Conservation (phyloP, 2,329 filamentous ascomycete species). For the Rasamsonia emersonii region DNA sequence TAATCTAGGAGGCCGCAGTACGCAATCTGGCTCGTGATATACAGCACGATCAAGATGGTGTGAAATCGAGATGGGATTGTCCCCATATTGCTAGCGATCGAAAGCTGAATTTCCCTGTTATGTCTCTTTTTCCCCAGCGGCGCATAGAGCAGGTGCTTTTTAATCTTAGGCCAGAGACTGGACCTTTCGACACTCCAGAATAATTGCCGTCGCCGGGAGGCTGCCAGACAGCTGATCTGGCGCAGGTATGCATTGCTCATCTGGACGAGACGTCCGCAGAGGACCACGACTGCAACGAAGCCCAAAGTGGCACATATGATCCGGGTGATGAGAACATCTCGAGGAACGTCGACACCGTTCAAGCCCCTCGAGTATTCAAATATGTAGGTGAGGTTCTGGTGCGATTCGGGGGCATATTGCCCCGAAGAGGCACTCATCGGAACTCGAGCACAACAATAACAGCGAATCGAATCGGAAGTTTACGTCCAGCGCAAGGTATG, state of each 20-base stretch:
- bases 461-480: too few species aligned
- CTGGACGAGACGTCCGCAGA: constrained; percentile 34
- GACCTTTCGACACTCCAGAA: constrained; percentile 39
- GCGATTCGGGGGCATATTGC: constrained; percentile 15
- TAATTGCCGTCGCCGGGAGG: constrained; percentile 30
- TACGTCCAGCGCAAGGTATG: too few species aligned
- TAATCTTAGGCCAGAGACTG: constrained; percentile 33
- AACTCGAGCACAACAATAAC: constrained; percentile 6
- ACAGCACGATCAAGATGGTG: constrained; percentile 57
- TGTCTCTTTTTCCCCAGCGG: constrained; percentile 67
- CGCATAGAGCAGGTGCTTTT: constrained; percentile 46
- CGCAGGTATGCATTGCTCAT: constrained; percentile 38
- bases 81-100: constrained; percentile 59
- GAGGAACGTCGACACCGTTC: constrained; percentile 29
- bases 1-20: constrained; percentile 54
- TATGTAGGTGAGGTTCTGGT: constrained; percentile 29
- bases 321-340: constrained; percentile 31
- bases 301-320: constrained; percentile 31
- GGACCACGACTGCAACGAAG: constrained; percentile 26
- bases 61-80: constrained; percentile 76
- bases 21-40: constrained; percentile 63
- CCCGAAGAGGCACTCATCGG: constrained; percentile 9
- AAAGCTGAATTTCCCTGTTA: constrained; percentile 64
- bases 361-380: constrained; percentile 33
- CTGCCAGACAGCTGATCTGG: constrained; percentile 31